Conservation (phyloP, 192 early-diverging fungal genomes). For the Coemansia sp. region DNA sequence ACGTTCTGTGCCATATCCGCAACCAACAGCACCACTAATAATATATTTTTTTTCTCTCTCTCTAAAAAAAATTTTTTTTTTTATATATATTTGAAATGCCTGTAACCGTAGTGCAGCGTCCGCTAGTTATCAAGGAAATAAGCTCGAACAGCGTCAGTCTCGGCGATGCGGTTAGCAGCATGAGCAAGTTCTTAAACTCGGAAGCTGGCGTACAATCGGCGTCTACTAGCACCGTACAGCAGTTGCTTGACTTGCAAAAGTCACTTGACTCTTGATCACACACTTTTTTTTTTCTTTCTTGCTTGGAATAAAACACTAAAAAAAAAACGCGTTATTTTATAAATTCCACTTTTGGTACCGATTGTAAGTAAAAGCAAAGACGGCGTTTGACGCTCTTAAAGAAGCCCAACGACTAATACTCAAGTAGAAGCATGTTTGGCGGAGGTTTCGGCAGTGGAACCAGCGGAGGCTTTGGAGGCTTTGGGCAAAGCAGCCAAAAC, state of each 20-base stretch:
- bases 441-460: conserved; percentile 33
- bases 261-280: too few species aligned
- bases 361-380: too few species aligned
- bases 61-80: conserved; percentile 2
- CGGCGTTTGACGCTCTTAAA: too few species aligned
- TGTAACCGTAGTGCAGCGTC: conserved; percentile 20
- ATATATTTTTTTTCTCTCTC: not conserved
- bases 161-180: not conserved
- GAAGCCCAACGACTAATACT: too few species aligned
- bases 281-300: too few species aligned
- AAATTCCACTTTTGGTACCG: too few species aligned
- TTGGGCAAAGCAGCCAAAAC: conserved; percentile 21
- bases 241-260: conserved; percentile 28
- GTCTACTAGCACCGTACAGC: conserved; percentile 27
- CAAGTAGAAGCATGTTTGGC: conserved; percentile 29
- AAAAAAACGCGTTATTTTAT: too few species aligned
- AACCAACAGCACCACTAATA: not conserved
- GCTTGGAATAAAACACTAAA: too few species aligned
- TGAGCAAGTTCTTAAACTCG: conserved; percentile 23
- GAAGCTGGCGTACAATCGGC: conserved; percentile 42
- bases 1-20: conserved; percentile 55
- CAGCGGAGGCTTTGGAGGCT: conserved; percentile 14
- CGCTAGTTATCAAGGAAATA: conserved; percentile 32
- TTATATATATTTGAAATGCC: not conserved
- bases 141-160: conserved; percentile 13